These are phyloP conservation scores for Closterium sp. DNA, from an alignment of 139 green algal genomes.

Conservation along the genomic window DNA sequence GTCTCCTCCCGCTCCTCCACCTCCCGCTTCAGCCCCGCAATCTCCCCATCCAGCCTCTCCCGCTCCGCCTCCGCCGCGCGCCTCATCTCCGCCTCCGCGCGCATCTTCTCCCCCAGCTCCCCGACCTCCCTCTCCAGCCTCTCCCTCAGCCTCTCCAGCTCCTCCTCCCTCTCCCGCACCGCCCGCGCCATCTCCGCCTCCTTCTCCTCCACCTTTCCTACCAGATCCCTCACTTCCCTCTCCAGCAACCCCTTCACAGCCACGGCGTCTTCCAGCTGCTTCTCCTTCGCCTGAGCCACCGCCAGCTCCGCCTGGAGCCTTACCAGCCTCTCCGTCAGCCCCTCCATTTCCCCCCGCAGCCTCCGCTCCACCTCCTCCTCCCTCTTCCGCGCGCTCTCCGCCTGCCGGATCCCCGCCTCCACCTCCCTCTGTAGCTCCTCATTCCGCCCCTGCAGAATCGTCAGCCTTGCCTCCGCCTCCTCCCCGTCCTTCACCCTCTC, in stretches of 20 bases:
- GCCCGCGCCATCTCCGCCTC: constrained; percentile 20
- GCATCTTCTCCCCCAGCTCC: constrained; percentile 1
- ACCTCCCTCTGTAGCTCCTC: neutral
- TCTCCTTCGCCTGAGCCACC: neutral
- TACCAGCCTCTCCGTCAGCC: neutral
- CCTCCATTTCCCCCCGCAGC: neutral
- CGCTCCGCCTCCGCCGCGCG: neutral
- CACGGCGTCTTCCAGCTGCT: neutral
- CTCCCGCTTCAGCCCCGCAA: neutral
- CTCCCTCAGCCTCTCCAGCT: neutral
- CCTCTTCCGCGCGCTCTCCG: neutral
- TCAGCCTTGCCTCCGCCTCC: neutral
- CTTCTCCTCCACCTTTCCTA: constrained; percentile 6
- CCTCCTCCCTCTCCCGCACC: neutral
- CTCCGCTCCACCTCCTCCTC: neutral
- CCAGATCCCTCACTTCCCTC: constrained; percentile 12
- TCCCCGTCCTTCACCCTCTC: constrained; percentile 10
- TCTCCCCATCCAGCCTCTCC: neutral
- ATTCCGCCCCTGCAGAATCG: neutral
- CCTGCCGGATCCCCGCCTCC: neutral
- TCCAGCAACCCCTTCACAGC: constrained; percentile 3
- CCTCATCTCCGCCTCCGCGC: neutral
- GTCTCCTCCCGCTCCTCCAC: neutral
- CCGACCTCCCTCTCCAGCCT: neutral
- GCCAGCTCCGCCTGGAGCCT: neutral